Evolutionary conservation across 192 early-diverging fungal species (phyloP).

Genomic region (Coemansia sp.): DNA sequence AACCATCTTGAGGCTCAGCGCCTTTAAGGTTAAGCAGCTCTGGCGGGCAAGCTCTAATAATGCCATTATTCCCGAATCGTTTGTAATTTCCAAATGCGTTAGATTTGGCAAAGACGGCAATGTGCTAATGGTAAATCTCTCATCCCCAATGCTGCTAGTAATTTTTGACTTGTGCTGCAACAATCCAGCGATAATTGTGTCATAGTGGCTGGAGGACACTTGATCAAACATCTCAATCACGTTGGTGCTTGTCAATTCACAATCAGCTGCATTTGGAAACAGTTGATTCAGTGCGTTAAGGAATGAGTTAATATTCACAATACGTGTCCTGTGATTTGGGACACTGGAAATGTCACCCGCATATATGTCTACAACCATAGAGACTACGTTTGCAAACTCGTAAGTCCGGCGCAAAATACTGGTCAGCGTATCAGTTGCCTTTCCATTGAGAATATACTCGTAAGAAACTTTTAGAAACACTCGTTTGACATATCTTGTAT

Average conservation of each 20-base stretch:
- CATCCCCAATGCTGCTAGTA: not conserved
- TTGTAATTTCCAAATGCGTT: not conserved
- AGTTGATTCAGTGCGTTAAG: not conserved
- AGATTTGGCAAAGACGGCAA: not conserved
- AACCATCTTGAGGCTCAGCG: not conserved
- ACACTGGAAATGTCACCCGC: not conserved
- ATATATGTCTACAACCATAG: not conserved
- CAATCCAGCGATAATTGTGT: not conserved
- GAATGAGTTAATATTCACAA: not conserved
- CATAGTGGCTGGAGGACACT: not conserved
- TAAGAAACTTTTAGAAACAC: not conserved
- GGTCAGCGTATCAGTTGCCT: not conserved
- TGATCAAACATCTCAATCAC: not conserved
- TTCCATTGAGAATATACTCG: not conserved
- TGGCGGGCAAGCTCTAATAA: not conserved
- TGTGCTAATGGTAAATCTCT: not conserved
- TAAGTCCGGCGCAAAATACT: not conserved
- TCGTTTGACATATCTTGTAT: not conserved
- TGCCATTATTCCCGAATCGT: not conserved
- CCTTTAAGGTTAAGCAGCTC: not conserved
- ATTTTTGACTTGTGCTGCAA: not conserved
- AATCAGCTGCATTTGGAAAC: not conserved
- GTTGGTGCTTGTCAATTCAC: not conserved
- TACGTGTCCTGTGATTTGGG: not conserved
- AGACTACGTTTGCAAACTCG: not conserved